Conservation (phyloP, 208 protist genomes). For the Leishmania tropica region DNA sequence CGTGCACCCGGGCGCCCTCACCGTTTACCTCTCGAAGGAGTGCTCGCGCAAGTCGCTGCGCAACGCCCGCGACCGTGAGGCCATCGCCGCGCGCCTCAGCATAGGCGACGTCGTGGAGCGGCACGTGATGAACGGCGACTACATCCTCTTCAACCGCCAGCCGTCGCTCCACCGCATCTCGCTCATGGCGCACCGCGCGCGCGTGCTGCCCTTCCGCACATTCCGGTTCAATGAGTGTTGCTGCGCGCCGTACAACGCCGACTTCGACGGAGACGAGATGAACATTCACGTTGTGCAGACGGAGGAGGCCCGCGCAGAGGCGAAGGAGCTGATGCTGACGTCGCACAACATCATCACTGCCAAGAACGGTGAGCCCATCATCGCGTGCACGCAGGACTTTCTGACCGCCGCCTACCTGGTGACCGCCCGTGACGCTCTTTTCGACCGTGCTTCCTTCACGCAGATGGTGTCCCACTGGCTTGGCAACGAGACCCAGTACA, state of each 20-base stretch:
- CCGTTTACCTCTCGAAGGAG: slow-evolving; percentile 86
- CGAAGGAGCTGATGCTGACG: slow-evolving; percentile 95
- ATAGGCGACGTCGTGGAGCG: slow-evolving; percentile 99
- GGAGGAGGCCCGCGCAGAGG: slow-evolving; percentile 98
- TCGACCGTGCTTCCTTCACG: slow-evolving; percentile 92
- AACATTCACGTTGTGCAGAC: slow-evolving; percentile 99
- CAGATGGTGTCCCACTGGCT: slow-evolving; percentile 93
- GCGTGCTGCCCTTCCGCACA: slow-evolving; percentile 97
- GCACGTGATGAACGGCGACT: slow-evolving; percentile 98
- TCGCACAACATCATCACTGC: slow-evolving; percentile 98
- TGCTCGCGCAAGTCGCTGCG: slow-evolving; percentile 78
- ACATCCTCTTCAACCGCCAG: slow-evolving; percentile 99
- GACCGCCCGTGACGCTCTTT: slow-evolving; percentile 96
- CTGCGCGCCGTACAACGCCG: slow-evolving; percentile 99
- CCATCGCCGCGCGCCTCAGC: slow-evolving; percentile 81
- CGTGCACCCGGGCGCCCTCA: slow-evolving; percentile 97
- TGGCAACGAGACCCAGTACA: slow-evolving; percentile 66
- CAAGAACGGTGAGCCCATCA: slow-evolving; percentile 98
- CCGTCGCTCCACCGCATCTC: slow-evolving; percentile 99
- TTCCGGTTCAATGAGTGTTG: slow-evolving; percentile 99
- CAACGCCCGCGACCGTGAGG: slow-evolving; percentile 68
- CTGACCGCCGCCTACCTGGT: slow-evolving; percentile 97
- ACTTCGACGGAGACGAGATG: slow-evolving; percentile 99
- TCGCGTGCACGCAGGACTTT: slow-evolving; percentile 99
- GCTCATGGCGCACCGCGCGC: slow-evolving; percentile 98